Evolutionary conservation across 176 grass and related monocot genomes (phyloP).

Genomic region (Eragrostis curvula): DNA sequence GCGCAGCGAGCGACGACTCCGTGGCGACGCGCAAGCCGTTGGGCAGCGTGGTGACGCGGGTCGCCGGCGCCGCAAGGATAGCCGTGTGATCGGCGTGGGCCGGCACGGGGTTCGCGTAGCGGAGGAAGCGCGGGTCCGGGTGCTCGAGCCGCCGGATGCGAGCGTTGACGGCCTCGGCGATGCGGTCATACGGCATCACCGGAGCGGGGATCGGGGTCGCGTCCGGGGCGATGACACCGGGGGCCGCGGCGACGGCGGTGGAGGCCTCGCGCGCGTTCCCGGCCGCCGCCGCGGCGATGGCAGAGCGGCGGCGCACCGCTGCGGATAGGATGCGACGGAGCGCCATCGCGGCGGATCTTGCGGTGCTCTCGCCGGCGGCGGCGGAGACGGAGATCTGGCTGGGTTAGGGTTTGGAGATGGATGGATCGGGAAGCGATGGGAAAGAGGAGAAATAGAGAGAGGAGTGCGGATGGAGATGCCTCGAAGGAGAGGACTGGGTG

Average conservation of each 20-base stretch:
- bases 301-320: constrained; percentile 43
- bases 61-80: constrained; percentile 80
- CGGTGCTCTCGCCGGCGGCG: constrained; percentile 47
- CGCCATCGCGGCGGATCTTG: constrained; percentile 49
- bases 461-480: constrained; percentile 7
- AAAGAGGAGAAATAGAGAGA: constrained; percentile 44
- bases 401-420: constrained; percentile 45
- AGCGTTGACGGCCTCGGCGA: constrained; percentile 66
- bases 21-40: constrained; percentile 92
- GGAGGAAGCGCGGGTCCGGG: constrained; percentile 92
- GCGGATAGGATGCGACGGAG: constrained; percentile 48
- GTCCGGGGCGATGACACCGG: constrained; percentile 53
- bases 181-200: constrained; percentile 75
- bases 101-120: constrained; percentile 83
- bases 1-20: constrained; percentile 74
- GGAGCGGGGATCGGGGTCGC: constrained; percentile 49
- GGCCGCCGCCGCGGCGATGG: constrained; percentile 18
- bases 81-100: constrained; percentile 74
- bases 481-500: constrained; percentile 23
- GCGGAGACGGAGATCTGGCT: constrained; percentile 47
- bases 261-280: constrained; percentile 65
- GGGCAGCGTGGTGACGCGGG: constrained; percentile 82
- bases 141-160: constrained; percentile 75
- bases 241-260: constrained; percentile 56
- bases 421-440: constrained; percentile 32